These are phyloP conservation scores for Leavenworthia alabamica DNA, from an alignment of 345 rosid species.

Conservation along the genomic window DNA sequence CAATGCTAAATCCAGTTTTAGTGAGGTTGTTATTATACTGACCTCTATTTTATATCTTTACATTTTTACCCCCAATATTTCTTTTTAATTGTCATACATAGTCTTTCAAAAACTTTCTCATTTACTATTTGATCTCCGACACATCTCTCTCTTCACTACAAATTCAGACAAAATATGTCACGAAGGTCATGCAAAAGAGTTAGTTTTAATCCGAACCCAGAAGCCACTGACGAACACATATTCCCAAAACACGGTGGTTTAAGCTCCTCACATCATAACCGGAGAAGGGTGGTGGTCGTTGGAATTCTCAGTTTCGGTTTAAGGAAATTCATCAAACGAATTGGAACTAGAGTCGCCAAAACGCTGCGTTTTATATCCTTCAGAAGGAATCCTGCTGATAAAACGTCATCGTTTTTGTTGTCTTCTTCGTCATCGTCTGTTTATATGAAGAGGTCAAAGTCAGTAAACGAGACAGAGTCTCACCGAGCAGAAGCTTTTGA, in stretches of 20 bases:
- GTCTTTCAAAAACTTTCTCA: slow-evolving; percentile 20
- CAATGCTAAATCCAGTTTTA: no score
- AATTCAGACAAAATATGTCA: slow-evolving; percentile 42
- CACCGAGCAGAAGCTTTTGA: slow-evolving; percentile 82
- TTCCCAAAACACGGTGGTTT: slow-evolving; percentile 36
- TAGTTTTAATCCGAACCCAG: slow-evolving; percentile 53
- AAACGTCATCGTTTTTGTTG: slow-evolving; percentile 22
- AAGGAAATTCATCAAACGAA: slow-evolving; percentile 40
- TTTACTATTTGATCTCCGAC: slow-evolving; percentile 4
- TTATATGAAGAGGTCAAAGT: slow-evolving; percentile 56
- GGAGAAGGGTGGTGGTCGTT: slow-evolving; percentile 35
- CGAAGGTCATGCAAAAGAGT: slow-evolving; percentile 54
- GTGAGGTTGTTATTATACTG: slow-evolving; percentile 18
- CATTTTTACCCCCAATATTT: slow-evolving; percentile 4
- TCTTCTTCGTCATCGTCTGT: slow-evolving; percentile 33
- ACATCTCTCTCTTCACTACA: slow-evolving; percentile 5
- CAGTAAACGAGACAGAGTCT: slow-evolving; percentile 69
- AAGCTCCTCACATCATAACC: slow-evolving; percentile 19
- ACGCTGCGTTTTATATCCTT: slow-evolving; percentile 46
- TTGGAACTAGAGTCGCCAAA: slow-evolving; percentile 51
- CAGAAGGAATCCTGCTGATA: slow-evolving; percentile 25
- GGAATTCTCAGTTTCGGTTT: slow-evolving; percentile 47
- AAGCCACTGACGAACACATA: slow-evolving; percentile 36
- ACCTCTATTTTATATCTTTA: slow-evolving; percentile 4
- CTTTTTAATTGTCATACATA: no score